These are phyloP conservation scores for Yamadazyma siamensis DNA, from an alignment of 1,139 yeast species.

Conservation along the genomic window DNA sequence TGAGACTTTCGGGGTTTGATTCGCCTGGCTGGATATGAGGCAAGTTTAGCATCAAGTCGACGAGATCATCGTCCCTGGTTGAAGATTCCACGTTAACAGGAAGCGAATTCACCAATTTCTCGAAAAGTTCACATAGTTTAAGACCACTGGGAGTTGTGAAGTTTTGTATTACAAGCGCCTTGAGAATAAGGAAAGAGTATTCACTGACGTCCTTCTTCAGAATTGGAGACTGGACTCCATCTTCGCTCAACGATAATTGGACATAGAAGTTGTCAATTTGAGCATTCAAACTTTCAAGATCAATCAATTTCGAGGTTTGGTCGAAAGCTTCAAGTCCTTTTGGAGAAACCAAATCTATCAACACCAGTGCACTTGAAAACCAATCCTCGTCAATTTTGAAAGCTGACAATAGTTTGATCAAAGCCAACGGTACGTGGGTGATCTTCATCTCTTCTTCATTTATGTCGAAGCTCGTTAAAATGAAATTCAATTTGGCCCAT, in stretches of 20 bases:
- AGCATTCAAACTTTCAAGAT: constrained; percentile 1
- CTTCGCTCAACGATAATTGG: constrained; percentile 10
- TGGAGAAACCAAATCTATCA: constrained; percentile 53
- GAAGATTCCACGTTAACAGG: constrained; percentile 19
- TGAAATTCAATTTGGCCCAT: constrained; percentile 51
- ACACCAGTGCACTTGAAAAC: constrained; percentile 25
- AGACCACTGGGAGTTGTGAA: constrained; percentile 19
- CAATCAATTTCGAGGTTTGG: neutral
- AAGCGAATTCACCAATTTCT: constrained; percentile 27
- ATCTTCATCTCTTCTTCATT: constrained; percentile 84
- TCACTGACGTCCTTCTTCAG: constrained; percentile 42
- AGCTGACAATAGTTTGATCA: constrained; percentile 40
- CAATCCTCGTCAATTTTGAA: constrained; percentile 8
- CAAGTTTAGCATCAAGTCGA: constrained; percentile 25
- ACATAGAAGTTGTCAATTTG: constrained; percentile 2
- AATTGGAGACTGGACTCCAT: constrained; percentile 35
- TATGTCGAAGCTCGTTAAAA: constrained; percentile 64
- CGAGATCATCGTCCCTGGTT: constrained; percentile 17
- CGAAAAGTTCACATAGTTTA: constrained; percentile 37
- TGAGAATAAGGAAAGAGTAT: constrained; percentile 32
- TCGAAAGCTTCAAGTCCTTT: constrained; percentile 19
- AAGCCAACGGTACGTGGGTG: constrained; percentile 68
- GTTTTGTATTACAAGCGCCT: constrained; percentile 28
- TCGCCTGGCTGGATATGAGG: too few relatives aligned
- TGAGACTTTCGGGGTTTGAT: constrained; percentile 10